Evolutionary conservation across 805 yeast species (phyloP).

Genomic region (Candida pseudofarinosa): DNA sequence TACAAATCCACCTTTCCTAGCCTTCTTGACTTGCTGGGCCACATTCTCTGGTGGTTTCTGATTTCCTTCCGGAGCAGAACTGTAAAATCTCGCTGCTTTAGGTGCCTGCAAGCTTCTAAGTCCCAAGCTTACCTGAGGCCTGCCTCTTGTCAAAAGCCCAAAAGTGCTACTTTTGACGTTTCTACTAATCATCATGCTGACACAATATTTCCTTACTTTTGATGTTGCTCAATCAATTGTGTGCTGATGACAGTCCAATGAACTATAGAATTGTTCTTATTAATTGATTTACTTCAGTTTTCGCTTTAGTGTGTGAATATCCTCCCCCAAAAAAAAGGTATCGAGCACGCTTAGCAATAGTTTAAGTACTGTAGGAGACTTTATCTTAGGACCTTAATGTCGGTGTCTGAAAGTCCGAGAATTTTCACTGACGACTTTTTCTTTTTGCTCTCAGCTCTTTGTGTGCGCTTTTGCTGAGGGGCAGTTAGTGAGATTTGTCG

Average conservation of each 20-base stretch:
- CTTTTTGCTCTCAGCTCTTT: not conserved
- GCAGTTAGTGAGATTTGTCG: not conserved
- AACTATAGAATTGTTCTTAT: not conserved
- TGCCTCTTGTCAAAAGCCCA: not conserved
- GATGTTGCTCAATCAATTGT: not conserved
- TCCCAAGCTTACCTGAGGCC: not conserved
- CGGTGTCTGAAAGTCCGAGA: not conserved
- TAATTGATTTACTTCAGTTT: not conserved
- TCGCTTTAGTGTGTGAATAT: not conserved
- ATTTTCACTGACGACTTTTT: not conserved
- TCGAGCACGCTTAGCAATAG: not conserved
- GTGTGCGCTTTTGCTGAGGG: not conserved
- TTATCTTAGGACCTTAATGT: not conserved
- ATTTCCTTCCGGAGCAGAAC: slow-evolving; percentile 7
- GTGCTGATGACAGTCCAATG: not conserved
- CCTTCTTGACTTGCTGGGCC: not conserved
- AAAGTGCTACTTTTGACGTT: not conserved
- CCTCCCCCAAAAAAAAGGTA: not conserved
- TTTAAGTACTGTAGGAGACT: not conserved
- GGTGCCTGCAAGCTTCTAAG: not conserved
- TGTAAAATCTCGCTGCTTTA: not conserved
- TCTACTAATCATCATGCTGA: not conserved
- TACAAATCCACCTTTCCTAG: slow-evolving; percentile 27
- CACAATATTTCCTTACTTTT: not conserved
- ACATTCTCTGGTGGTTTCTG: slow-evolving; percentile 7